Conservation (phyloP, 2,329 filamentous ascomycete genomes). For the Penicillium brasilianum region DNA sequence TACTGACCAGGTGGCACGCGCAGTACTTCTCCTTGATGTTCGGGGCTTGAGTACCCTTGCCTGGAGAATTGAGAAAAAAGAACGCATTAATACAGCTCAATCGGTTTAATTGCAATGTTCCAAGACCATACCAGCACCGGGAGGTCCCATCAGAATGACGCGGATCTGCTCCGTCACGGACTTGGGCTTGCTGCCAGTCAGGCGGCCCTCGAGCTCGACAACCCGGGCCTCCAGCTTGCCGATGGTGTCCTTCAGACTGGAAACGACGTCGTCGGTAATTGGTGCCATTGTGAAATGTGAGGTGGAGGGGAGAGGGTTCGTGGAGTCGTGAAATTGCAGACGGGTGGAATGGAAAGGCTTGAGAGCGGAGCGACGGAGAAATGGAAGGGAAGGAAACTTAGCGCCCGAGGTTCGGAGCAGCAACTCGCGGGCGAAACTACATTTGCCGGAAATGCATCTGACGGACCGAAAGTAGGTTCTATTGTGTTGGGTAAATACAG, state of each 20-base stretch:
- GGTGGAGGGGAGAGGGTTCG: conserved; percentile 26
- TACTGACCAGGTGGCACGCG: conserved; percentile 90
- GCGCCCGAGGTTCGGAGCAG: conserved; percentile 41
- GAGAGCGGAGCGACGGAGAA: conserved; percentile 31
- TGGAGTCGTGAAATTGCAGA: conserved; percentile 22
- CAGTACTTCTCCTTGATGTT: conserved; percentile 98
- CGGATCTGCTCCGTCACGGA: conserved; percentile 71
- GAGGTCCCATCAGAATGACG: conserved; percentile 97
- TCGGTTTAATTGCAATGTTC: background rate
- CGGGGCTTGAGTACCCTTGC: conserved; percentile 98
- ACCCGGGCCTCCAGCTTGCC: conserved; percentile 84
- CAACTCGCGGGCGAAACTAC: background rate
- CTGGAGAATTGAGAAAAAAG: conserved; percentile 55
- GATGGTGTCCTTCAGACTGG: conserved; percentile 83
- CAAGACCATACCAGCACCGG: conserved; percentile 79
- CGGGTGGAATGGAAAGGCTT: conserved; percentile 23
- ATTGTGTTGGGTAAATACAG: background rate
- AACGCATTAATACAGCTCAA: conserved; percentile 26
- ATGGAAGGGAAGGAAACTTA: conserved; percentile 35
- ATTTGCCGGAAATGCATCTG: conserved; percentile 3
- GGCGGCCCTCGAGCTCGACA: conserved; percentile 77
- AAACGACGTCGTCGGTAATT: conserved; percentile 78
- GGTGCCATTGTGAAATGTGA: conserved; percentile 73
- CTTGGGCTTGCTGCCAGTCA: conserved; percentile 59
- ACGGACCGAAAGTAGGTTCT: background rate